Conservation (phyloP, 1,284 basidiomycete genomes). For the Cryptococcus sp. region DNA sequence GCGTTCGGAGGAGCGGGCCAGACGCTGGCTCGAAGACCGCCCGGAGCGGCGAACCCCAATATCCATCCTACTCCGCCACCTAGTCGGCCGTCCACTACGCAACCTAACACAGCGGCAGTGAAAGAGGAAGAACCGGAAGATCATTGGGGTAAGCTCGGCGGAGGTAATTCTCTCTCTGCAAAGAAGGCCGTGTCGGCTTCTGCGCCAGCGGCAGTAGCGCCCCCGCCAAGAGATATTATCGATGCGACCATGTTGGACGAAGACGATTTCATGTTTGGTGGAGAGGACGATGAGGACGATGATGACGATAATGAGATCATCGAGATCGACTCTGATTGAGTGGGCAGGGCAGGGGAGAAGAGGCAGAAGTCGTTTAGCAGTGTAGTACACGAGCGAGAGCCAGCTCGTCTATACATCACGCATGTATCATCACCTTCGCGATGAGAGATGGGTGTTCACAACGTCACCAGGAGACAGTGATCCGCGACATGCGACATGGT, state of each 20-base stretch:
- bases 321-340: slow-evolving; percentile 49
- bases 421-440: no score
- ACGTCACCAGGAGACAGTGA: no score
- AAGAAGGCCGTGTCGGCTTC: slow-evolving; percentile 10
- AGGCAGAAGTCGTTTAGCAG: no score
- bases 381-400: no score
- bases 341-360: no score
- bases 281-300: slow-evolving; percentile 36
- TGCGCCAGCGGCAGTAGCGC: background rate
- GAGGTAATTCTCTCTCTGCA: slow-evolving; percentile 40
- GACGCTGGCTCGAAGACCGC: slow-evolving; percentile 5
- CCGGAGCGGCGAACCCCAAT: slow-evolving; percentile 10
- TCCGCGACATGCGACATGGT: no score
- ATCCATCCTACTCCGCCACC: slow-evolving; percentile 3
- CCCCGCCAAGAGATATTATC: slow-evolving; percentile 31
- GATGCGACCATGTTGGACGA: slow-evolving; percentile 51
- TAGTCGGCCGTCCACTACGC: slow-evolving; percentile 1
- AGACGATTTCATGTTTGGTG: slow-evolving; percentile 44
- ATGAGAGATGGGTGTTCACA: no score
- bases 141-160: slow-evolving; percentile 51
- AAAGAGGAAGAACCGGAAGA: slow-evolving; percentile 37
- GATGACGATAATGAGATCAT: slow-evolving; percentile 46
- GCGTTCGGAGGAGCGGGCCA: slow-evolving; percentile 43
- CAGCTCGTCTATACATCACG: no score
- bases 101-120: slow-evolving; percentile 3